Evolutionary conservation across 768 basidiomycete species (phyloP).

Genomic region (Serendipita sp.): DNA sequence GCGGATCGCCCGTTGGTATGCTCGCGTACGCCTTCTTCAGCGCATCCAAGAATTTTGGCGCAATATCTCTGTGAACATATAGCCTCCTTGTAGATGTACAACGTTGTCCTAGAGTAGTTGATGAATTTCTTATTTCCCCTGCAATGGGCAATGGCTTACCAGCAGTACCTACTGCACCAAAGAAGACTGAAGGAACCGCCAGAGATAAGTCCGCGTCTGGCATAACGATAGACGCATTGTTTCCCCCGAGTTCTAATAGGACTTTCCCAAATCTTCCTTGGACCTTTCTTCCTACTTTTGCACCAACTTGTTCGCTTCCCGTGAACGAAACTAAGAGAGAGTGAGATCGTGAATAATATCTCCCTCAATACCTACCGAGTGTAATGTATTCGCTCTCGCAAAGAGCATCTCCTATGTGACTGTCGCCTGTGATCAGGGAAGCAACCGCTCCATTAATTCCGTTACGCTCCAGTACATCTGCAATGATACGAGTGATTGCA

Average conservation of each 20-base stretch:
- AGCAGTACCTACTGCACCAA: conserved; percentile 79
- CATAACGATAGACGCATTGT: conserved; percentile 89
- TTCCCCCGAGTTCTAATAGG: conserved; percentile 85
- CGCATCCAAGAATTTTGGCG: conserved; percentile 55
- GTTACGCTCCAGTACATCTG: conserved; percentile 66
- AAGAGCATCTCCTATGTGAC: conserved; percentile 62
- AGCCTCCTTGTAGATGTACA: conserved; percentile 90
- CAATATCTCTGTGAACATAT: conserved; percentile 71
- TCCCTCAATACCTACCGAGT: conserved; percentile 41
- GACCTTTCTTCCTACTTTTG: conserved; percentile 74
- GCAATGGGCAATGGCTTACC: conserved; percentile 13
- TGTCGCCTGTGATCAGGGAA: conserved; percentile 67
- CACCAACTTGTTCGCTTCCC: conserved; percentile 78
- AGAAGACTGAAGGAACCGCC: conserved; percentile 81
- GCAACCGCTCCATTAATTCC: conserved; percentile 74
- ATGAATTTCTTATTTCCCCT: conserved; percentile 24
- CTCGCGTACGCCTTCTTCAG: conserved; percentile 60
- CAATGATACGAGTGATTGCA: conserved; percentile 74
- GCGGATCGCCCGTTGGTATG: conserved; percentile 72
- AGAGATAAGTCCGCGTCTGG: conserved; percentile 84
- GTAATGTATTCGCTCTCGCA: conserved; percentile 62
- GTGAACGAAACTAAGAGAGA: conserved; percentile 70
- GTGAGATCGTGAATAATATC: background rate
- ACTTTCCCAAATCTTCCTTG: conserved; percentile 80
- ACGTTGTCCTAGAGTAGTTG: conserved; percentile 18